phyloP scores from a whole-genome alignment of 148 eudicot species.

The Rhododendron vialii region DNA sequence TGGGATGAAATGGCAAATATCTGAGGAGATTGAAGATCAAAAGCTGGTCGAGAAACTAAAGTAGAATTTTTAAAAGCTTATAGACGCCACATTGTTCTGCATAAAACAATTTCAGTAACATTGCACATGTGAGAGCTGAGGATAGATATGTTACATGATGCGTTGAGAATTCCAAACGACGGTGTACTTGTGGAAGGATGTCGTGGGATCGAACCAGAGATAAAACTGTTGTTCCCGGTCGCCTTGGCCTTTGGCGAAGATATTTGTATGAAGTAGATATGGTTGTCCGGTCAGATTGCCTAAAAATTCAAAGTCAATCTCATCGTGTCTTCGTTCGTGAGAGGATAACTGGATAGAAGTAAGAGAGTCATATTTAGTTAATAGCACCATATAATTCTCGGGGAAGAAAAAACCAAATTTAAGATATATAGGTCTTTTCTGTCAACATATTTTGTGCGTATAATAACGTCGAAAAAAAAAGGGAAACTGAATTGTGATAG shows the following conservation, averaged over 20 bases:
- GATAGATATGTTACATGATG: slow-evolving; percentile 7
- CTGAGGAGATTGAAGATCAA: background rate
- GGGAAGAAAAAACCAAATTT: background rate
- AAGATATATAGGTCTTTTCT: background rate
- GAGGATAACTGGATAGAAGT: background rate
- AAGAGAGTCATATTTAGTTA: background rate
- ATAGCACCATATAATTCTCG: background rate
- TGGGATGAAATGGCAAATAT: background rate
- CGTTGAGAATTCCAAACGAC: slow-evolving; percentile 15
- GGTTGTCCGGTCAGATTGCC: background rate
- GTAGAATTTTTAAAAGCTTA: background rate
- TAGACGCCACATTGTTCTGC: background rate
- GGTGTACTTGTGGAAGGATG: slow-evolving; percentile 18
- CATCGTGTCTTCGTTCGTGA: too few species aligned
- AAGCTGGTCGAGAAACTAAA: background rate
- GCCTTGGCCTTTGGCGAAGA: slow-evolving; percentile 12
- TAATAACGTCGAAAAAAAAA: background rate
- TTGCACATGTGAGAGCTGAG: background rate
- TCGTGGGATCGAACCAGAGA: slow-evolving; percentile 20
- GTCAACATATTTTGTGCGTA: too few species aligned
- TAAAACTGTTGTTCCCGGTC: slow-evolving; percentile 16
- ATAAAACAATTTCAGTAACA: background rate
- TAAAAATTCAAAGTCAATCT: too few species aligned
- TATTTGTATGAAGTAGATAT: slow-evolving; percentile 9
- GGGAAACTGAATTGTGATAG: too few species aligned